These are phyloP conservation scores for Limonomyces culmigenus DNA, from an alignment of 1,284 basidiomycete genomes.

Conservation along the genomic window DNA sequence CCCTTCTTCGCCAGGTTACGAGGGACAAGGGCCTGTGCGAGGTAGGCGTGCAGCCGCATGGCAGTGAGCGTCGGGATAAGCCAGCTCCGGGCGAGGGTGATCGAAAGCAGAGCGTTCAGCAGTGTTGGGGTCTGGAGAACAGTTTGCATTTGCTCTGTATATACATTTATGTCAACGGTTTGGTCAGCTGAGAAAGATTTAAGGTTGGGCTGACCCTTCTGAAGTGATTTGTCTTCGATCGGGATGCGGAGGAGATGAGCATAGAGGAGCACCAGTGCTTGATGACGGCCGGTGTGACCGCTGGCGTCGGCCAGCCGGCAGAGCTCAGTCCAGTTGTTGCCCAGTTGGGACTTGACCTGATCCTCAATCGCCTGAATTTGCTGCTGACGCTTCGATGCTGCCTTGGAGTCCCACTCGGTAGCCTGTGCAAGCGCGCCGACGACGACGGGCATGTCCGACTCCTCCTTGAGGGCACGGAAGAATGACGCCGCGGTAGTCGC, in stretches of 20 bases:
- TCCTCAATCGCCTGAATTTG: slow-evolving; percentile 44
- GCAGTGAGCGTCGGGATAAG: slow-evolving; percentile 65
- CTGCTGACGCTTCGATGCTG: slow-evolving; percentile 12
- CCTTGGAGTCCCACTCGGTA: slow-evolving; percentile 36
- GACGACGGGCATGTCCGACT: slow-evolving; percentile 61
- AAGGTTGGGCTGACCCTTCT: slow-evolving; percentile 30
- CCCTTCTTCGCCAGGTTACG: slow-evolving; percentile 14
- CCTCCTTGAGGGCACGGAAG: slow-evolving; percentile 79
- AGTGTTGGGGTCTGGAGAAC: slow-evolving; percentile 60
- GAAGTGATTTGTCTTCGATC: slow-evolving; percentile 35
- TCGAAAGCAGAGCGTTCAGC: slow-evolving; percentile 70
- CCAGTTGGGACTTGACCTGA: slow-evolving; percentile 30
- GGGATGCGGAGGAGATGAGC: slow-evolving; percentile 74
- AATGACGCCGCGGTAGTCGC: slow-evolving; percentile 75
- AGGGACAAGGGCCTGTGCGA: slow-evolving; percentile 75
- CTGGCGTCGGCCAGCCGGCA: slow-evolving; percentile 20
- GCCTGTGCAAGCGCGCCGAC: slow-evolving; percentile 62
- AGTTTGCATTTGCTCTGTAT: slow-evolving; percentile 47
- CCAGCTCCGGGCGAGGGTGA: slow-evolving; percentile 83
- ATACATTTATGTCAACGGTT: slow-evolving; percentile 4
- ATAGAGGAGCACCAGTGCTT: slow-evolving; percentile 64
- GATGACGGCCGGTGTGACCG: slow-evolving; percentile 17
- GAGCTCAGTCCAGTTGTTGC: slow-evolving; percentile 34
- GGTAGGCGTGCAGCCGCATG: slow-evolving; percentile 72
- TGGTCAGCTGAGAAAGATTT: neutral